phyloP scores from a whole-genome alignment of 192 early-diverging fungal species.

The Mortierella hygrophila region DNA sequence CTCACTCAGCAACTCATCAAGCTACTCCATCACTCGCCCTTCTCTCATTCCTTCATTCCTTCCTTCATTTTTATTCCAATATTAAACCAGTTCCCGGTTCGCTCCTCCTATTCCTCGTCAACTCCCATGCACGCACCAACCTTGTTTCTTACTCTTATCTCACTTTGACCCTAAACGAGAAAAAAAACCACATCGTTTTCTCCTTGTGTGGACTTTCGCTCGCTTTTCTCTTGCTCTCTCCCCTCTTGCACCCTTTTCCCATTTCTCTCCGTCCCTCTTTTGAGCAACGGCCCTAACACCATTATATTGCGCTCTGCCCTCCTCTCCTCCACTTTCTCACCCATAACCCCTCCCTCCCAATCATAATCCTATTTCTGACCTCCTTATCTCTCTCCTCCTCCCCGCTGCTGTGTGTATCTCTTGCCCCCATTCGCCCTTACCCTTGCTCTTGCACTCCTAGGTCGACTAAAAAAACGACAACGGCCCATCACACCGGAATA shows the following conservation, averaged over 20 bases:
- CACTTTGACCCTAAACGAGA: slow-evolving; percentile 3
- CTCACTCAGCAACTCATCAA: not conserved
- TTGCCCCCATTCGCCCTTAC: not conserved
- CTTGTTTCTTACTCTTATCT: not conserved
- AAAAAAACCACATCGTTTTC: not conserved
- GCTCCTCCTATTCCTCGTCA: not conserved
- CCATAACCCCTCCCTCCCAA: not conserved
- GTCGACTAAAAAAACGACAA: not conserved
- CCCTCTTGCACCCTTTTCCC: not conserved
- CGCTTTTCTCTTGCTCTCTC: not conserved
- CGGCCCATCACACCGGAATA: not conserved
- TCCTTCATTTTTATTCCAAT: too few species aligned
- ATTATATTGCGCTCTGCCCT: not conserved
- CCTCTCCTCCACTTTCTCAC: not conserved
- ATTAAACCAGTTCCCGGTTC: not conserved
- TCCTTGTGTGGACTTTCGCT: not conserved
- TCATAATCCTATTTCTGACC: not conserved
- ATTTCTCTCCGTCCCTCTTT: not conserved
- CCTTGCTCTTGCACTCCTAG: not conserved
- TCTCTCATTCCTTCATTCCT: not conserved
- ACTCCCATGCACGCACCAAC: not conserved
- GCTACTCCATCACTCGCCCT: not conserved
- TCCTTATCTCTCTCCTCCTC: not conserved
- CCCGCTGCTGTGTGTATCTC: not conserved
- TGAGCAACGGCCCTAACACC: slow-evolving; percentile 2